Evolutionary conservation across 192 early-diverging fungal species (phyloP).

Genomic region (Rhizophagus sp.): DNA sequence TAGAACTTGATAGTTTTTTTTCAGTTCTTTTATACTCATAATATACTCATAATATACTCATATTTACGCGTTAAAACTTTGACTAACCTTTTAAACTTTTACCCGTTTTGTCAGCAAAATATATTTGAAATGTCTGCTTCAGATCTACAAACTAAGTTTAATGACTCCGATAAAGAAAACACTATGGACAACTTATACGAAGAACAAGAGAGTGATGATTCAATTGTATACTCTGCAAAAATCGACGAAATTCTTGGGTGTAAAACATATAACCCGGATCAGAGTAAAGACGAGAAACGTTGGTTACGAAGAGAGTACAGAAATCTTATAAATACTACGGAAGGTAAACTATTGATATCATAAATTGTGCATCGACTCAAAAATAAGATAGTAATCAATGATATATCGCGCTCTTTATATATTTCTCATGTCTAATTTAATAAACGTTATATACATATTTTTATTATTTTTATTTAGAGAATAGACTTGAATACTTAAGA

Average conservation of each 20-base stretch:
- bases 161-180: slow-evolving; percentile 27
- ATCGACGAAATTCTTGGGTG: neutral
- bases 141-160: neutral
- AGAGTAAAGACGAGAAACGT: slow-evolving; percentile 38
- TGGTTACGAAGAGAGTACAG: slow-evolving; percentile 41
- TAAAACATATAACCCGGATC: slow-evolving; percentile 27
- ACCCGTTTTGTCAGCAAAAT: too few species aligned
- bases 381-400: neutral
- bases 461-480: slow-evolving; percentile 30
- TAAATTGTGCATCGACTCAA: neutral
- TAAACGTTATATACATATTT: neutral
- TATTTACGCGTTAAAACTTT: neutral
- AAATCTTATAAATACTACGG: slow-evolving; percentile 37
- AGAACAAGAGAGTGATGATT: neutral
- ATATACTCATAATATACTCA: too few species aligned
- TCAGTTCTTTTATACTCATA: neutral
- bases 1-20: neutral
- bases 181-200: neutral
- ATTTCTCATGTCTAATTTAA: neutral
- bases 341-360: slow-evolving; percentile 31
- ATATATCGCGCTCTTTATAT: neutral
- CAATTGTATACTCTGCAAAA: neutral
- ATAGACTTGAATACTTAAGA: slow-evolving; percentile 41
- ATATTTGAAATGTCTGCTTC: neutral
- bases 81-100: neutral